Percentiles rank a stretch among this genome's conserved stretches.
Evolutionary conservation across 441 rosid genomes (phyloP).

Genomic region (Sinapis alba): DNA sequence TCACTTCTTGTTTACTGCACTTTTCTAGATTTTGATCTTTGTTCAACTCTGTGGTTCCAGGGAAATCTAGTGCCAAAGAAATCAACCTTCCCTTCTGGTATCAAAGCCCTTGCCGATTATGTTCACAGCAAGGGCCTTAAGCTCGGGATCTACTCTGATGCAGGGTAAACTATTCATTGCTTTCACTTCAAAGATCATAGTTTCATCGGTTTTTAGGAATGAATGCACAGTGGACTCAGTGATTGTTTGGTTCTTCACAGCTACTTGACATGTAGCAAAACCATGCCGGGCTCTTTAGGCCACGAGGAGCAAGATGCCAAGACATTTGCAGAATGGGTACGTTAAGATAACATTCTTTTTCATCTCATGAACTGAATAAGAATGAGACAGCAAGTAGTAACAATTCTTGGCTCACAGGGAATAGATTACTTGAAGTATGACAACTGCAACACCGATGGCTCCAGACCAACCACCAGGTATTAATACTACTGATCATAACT

Average conservation of each 20-base stretch:
- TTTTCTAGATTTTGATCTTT: not conserved
- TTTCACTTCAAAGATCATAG: not conserved
- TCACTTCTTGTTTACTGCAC: not conserved
- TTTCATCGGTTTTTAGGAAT: not conserved
- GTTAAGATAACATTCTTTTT: constrained; percentile 1
- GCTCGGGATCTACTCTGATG: constrained; percentile 74
- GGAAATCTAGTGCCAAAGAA: constrained; percentile 59
- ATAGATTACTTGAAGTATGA: constrained; percentile 84
- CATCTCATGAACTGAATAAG: not conserved
- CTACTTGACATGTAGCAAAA: constrained; percentile 64
- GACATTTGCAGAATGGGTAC: constrained; percentile 78
- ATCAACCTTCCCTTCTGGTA: constrained; percentile 66
- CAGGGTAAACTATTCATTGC: constrained; percentile 49
- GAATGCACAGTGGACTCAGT: not conserved
- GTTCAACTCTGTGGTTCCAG: constrained; percentile 45
- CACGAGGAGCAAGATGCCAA: constrained; percentile 77
- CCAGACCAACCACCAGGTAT: constrained; percentile 62
- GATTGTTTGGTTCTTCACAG: constrained; percentile 37
- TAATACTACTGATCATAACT: not conserved
- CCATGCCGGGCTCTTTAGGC: constrained; percentile 81
- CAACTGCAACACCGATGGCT: constrained; percentile 64
- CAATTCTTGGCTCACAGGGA: constrained; percentile 44
- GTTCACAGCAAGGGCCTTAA: constrained; percentile 76
- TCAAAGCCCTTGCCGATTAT: constrained; percentile 69
- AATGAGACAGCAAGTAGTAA: constrained; percentile 4